Evolutionary conservation across 2,329 filamentous ascomycete genomes (phyloP), one percentile per base, ranked within the genome.

Genomic region (Stemphylium lycopersici): DNA sequence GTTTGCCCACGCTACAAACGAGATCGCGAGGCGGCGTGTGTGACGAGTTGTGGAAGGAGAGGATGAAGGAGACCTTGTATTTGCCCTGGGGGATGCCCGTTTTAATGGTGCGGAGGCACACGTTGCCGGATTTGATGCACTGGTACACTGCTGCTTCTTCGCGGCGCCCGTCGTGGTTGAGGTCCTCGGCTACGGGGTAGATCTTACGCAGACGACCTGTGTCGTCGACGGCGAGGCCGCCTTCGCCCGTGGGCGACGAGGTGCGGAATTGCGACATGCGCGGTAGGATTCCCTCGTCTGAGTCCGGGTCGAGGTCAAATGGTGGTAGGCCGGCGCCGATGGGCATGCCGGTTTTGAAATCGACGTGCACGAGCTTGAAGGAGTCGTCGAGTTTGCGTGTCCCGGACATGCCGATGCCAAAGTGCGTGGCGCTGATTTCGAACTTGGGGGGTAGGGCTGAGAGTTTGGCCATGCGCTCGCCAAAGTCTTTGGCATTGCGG

Each of bases 1-100:
- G 74, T 47, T 70, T 72, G 4, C 74, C 74, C 1, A 76, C 74
- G 6, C 67, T 72, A 29, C 75, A 75, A 2, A 77, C 66, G 10
- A 77, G 34, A 20, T 76, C 69, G 2, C 56, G 45, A 0, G 74
- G 74, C 0, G 63, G 38, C 0, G 57, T 61, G 32, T 71, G 31
- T 4, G 45, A 42, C 12, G 55, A 54, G 2, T 63, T 55, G 32
- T 72, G 67, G 41, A 73, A 75, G 6, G 67, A 61, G 13, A 68
- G 65, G 45, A 77, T 69, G 56, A 75, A 76, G 12, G 62, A 60
- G 37, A 75, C 73, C 40, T 67, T 69, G 58, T 77, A 77, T 24
- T 59, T 61, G 0, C 74, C 74, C 22, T 69, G 72, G 0, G 74
- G 74, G 4, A 77, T 75, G 3, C 74, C 73, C 0, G 68, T 74